Conservation (phyloP, 352 stramenopile genomes). For the Pythium plurisporium region DNA sequence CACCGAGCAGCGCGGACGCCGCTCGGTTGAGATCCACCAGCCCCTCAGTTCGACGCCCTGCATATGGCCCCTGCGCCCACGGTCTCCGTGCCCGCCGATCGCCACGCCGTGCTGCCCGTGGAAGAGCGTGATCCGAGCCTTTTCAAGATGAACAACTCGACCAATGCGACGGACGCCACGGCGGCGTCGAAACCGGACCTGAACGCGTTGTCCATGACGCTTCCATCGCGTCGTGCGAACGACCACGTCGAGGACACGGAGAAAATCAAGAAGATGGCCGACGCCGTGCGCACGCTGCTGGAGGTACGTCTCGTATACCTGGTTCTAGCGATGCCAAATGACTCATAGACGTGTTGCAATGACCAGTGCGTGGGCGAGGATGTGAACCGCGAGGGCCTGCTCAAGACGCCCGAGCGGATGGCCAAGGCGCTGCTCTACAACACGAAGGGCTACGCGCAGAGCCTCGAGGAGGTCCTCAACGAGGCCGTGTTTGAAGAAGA, state of each 20-base stretch:
- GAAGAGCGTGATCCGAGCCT: constrained; percentile 9
- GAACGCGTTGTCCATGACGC: constrained; percentile 56
- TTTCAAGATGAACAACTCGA: constrained; percentile 37
- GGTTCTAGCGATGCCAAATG: background rate
- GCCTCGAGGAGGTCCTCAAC: constrained; percentile 90
- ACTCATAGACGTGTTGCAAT: background rate
- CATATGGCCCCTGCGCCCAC: constrained; percentile 21
- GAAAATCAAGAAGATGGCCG: constrained; percentile 92
- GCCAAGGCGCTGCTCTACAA: constrained; percentile 96
- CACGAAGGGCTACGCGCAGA: constrained; percentile 94
- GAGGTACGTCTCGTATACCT: constrained; percentile 45
- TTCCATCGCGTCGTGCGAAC: constrained; percentile 45
- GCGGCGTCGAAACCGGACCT: constrained; percentile 18
- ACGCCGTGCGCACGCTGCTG: constrained; percentile 89
- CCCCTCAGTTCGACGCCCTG: too few relatives aligned
- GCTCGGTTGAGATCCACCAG: too few relatives aligned
- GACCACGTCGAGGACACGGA: constrained; percentile 71
- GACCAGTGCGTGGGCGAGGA: constrained; percentile 92
- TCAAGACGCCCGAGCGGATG: constrained; percentile 97
- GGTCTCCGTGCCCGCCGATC: constrained; percentile 11
- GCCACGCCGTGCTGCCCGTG: constrained; percentile 1
- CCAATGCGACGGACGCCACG: background rate
- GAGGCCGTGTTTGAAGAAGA: constrained; percentile 98
- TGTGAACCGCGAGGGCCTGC: constrained; percentile 89
- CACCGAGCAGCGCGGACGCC: background rate